Conservation (phyloP, 2,329 filamentous ascomycete genomes). For the Arthrobotrys sinensis region DNA sequence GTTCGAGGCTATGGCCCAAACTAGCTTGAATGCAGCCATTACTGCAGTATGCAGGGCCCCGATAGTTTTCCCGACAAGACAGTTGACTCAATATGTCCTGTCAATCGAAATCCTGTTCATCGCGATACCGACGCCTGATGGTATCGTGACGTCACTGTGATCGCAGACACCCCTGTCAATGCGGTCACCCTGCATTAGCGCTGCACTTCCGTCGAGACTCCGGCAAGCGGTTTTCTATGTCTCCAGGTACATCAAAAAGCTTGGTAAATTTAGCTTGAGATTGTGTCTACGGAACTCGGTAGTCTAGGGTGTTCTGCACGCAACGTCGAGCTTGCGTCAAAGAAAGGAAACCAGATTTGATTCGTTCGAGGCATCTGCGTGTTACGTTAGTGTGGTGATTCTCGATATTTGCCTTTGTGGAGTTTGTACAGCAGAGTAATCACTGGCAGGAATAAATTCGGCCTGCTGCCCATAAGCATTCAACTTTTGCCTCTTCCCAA, state of each 20-base stretch:
- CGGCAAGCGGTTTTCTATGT: neutral
- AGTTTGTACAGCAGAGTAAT: neutral
- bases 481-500: constrained; percentile 37
- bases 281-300: neutral
- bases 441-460: constrained; percentile 51
- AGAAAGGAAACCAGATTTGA: constrained; percentile 52
- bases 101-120: constrained; percentile 40
- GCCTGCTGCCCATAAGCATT: constrained; percentile 22
- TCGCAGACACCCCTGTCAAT: constrained; percentile 38
- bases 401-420: constrained; percentile 8
- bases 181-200: constrained; percentile 59
- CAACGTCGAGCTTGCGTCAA: constrained; percentile 52
- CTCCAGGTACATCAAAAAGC: constrained; percentile 31
- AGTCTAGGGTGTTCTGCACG: constrained; percentile 26
- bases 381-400: constrained; percentile 33
- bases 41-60: constrained; percentile 33
- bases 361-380: neutral
- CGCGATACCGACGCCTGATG: constrained; percentile 27
- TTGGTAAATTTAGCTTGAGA: constrained; percentile 11
- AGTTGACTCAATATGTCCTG: neutral
- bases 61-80: neutral
- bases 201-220: neutral
- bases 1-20: no score
- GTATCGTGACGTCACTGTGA: constrained; percentile 59
- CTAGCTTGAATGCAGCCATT: neutral